Percentiles rank a stretch among this genome's conserved stretches.
Conservation (phyloP, 2,329 filamentous ascomycete species). For the Fusarium sp. region DNA sequence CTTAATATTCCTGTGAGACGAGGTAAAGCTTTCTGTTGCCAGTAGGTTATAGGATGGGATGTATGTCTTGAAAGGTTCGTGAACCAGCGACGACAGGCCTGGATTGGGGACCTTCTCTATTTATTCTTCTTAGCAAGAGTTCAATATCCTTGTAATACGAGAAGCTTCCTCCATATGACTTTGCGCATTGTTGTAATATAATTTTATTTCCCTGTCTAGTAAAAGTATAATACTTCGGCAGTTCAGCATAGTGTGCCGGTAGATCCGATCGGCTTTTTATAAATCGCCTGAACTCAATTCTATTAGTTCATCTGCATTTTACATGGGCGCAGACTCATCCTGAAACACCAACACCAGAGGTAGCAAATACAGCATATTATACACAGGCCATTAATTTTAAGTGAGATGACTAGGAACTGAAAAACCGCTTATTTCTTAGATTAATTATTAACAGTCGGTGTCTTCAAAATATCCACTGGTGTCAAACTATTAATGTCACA, state of each 20-base stretch:
- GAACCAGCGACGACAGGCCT: rapidly evolving
- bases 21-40: rapidly evolving
- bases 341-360: background rate
- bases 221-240: background rate
- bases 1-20: rapidly evolving
- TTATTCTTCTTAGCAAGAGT: background rate
- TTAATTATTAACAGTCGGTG: too few relatives aligned
- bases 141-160: background rate
- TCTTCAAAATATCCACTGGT: too few relatives aligned
- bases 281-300: background rate
- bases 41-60: background rate
- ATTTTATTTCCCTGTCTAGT: background rate
- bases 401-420: too few relatives aligned
- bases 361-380: background rate
- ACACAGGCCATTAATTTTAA: background rate
- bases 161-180: background rate
- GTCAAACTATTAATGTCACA: too few relatives aligned
- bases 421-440: too few relatives aligned
- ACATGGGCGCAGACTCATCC: background rate
- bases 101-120: rapidly evolving
- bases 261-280: background rate
- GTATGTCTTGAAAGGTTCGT: rapidly evolving
- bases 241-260: background rate
- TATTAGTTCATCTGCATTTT: background rate
- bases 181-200: rapidly evolving